These are phyloP conservation scores for Talaromyces trachyspermus DNA, from an alignment of 495 filamentous ascomycete genomes.

Conservation along the genomic window DNA sequence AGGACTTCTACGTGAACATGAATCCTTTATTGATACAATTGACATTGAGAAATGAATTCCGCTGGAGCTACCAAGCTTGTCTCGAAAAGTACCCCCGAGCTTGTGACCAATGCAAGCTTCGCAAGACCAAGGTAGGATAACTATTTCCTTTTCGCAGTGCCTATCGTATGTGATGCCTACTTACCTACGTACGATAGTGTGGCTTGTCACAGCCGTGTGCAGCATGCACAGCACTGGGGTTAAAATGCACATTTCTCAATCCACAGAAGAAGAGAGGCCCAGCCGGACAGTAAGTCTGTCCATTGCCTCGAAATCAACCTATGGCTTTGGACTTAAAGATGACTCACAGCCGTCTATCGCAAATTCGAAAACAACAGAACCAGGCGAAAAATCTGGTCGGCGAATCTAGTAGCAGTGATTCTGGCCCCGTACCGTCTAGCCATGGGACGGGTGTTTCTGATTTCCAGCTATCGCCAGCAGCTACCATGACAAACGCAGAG, in stretches of 20 bases:
- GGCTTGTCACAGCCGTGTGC: constrained; percentile 35
- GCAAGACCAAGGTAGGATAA: constrained; percentile 32
- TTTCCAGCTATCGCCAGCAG: not conserved
- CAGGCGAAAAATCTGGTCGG: not conserved
- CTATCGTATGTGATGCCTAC: constrained; percentile 7
- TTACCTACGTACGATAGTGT: constrained; percentile 19
- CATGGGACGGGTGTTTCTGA: constrained; percentile 1
- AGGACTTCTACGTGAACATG: too few species aligned
- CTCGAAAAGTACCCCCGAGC: constrained; percentile 14
- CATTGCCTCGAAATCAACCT: not conserved
- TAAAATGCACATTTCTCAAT: constrained; percentile 39
- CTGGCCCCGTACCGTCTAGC: not conserved
- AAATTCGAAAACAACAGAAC: constrained; percentile 36
- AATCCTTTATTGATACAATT: too few species aligned
- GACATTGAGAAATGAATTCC: not conserved
- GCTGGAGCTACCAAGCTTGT: not conserved
- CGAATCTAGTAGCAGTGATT: not conserved
- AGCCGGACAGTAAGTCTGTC: constrained; percentile 31
- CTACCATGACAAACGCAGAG: not conserved
- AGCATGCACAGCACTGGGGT: constrained; percentile 31
- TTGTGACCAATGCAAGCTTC: constrained; percentile 38
- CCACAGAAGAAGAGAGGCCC: constrained; percentile 39
- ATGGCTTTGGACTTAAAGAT: constrained; percentile 4
- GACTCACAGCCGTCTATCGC: constrained; percentile 27
- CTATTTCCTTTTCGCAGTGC: constrained; percentile 4